Evolutionary conservation across 192 early-diverging fungal genomes (phyloP), one percentile per base, ranked within the genome.

Genomic region (Neocallimastix lanati): DNA sequence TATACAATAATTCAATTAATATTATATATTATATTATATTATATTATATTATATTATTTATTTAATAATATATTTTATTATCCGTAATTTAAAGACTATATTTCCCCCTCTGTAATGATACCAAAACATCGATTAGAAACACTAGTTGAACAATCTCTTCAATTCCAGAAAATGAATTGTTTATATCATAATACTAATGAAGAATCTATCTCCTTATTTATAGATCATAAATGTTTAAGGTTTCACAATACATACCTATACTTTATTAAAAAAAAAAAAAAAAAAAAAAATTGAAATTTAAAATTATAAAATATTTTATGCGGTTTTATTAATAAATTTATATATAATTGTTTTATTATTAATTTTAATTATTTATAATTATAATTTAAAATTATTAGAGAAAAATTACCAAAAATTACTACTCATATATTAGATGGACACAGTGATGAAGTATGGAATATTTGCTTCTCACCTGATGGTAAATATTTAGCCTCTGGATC

Each of bases 401-500:
- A 77, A 78, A 67, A 37, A 67, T 86, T 85, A 77, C 86, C 81
- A 76, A 50, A 29, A 83, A 85, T 21, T 85, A 92, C 91, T 0
- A 90, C 88, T 6, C 85, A 89, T 50, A 84, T 94, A 28, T 81
- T 91, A 13, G 79, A 80, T 38, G 88, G 86, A 82, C 30, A 35
- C 9, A 30, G 18, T 38, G 77, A 77, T 38, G 77, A 30, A 38
- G 77, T 35, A 18, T 89, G 35, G 98, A 94, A 93, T 81, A 86
- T 98, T 78, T 88, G 91, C 7, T 99, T 97, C 82, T 98, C 96
- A 12, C 92, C 94, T 40, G 87, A 94, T 82, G 96, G 96, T 76
- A 86, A 84, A 79, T 93, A 91, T 81, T 85, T 99, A 29, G 98
- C 95, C 21, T 98, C 98, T 3, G 93, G 92, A 21, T 97, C 96